A percentile compares a stretch with the other conserved stretches of the same genome.
These are phyloP conservation scores for Cercospora sp. DNA, from an alignment of 2,329 filamentous ascomycete species.

Conservation along the genomic window DNA sequence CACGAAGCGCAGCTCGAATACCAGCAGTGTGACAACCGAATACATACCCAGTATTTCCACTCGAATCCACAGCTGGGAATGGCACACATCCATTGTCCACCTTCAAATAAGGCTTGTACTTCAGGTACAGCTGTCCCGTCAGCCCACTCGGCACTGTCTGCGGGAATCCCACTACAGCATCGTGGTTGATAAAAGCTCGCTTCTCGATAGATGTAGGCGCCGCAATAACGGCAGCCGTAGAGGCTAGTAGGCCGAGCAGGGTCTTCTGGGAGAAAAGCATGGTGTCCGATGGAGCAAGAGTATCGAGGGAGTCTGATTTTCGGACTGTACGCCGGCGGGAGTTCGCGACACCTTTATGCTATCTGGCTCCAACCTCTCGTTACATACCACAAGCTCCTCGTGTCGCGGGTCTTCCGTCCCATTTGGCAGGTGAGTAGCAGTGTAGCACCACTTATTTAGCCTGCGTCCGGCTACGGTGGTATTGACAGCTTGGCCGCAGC, in stretches of 20 bases:
- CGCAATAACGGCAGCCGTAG: conserved; percentile 10
- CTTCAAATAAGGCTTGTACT: conserved; percentile 58
- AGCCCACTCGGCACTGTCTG: conserved; percentile 54
- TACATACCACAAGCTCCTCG: not conserved
- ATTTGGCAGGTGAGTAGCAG: not conserved
- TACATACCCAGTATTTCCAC: conserved; percentile 57
- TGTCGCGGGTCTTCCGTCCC: not conserved
- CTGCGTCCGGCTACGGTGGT: not conserved
- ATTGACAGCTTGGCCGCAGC: not conserved
- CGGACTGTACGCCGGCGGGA: not conserved
- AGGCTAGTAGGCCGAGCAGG: not conserved
- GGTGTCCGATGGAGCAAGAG: not conserved
- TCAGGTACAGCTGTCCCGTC: conserved; percentile 52
- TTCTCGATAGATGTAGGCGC: conserved; percentile 30
- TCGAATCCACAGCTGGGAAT: conserved; percentile 61
- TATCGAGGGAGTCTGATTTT: not conserved
- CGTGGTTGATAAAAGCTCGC: conserved; percentile 48
- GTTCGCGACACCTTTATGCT: not conserved
- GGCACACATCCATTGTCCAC: conserved; percentile 63
- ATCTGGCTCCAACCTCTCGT: not conserved
- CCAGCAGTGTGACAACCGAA: not conserved
- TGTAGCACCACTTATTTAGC: not conserved
- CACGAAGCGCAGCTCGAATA: not conserved
- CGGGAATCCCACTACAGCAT: conserved; percentile 55
- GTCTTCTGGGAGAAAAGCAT: conserved; percentile 6